Evolutionary conservation across 2,329 filamentous ascomycete species (phyloP).

Genomic region (Dothistroma septosporum): DNA sequence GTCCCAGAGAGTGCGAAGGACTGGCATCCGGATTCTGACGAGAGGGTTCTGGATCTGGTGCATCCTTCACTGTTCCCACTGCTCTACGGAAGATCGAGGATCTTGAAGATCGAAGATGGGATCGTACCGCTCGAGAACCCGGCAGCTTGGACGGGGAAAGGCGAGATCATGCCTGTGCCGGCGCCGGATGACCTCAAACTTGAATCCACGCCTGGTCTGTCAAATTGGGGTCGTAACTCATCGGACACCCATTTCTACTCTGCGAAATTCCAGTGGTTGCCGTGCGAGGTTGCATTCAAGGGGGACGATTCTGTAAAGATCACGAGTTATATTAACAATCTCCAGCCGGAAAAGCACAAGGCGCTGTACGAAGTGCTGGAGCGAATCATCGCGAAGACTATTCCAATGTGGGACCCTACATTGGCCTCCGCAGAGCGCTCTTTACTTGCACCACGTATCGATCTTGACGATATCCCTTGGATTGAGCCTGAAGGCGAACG

Average conservation of each 20-base stretch:
- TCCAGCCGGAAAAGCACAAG: slow-evolving; percentile 25
- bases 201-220: slow-evolving; percentile 1
- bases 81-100: slow-evolving; percentile 48
- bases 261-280: slow-evolving; percentile 30
- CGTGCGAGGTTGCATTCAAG: slow-evolving; percentile 24
- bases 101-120: slow-evolving; percentile 33
- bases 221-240: background rate
- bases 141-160: slow-evolving; percentile 31
- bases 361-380: slow-evolving; percentile 27
- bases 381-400: slow-evolving; percentile 21
- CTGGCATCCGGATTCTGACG: slow-evolving; percentile 58
- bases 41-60: slow-evolving; percentile 58
- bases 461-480: slow-evolving; percentile 7
- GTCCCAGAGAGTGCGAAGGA: slow-evolving; percentile 41
- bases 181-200: slow-evolving; percentile 9
- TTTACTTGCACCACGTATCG: background rate
- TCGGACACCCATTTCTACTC: slow-evolving; percentile 19
- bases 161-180: slow-evolving; percentile 24
- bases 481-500: slow-evolving; percentile 9
- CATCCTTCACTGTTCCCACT: slow-evolving; percentile 63
- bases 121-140: slow-evolving; percentile 32
- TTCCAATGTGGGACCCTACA: slow-evolving; percentile 30
- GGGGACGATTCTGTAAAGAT: slow-evolving; percentile 18
- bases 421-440: slow-evolving; percentile 10
- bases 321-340: slow-evolving; percentile 33